Percentiles rank a stretch among this genome's conserved stretches.
Evolutionary conservation across 306 rosid genomes (phyloP).

Genomic region (Lithocarpus polystachyus): DNA sequence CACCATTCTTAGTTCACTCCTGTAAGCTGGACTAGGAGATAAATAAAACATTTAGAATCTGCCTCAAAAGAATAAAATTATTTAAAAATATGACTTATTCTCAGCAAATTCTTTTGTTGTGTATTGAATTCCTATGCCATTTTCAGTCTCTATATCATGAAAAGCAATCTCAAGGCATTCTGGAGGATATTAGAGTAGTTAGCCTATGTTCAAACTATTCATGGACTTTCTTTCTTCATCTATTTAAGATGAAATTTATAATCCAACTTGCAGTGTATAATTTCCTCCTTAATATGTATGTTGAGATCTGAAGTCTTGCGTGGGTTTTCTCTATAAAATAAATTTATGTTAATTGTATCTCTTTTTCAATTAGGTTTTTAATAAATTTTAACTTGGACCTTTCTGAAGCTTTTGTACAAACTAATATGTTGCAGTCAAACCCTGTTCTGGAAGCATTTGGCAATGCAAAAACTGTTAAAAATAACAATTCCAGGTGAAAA

Average conservation of each 20-base stretch:
- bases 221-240: background rate
- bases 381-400: conserved; percentile 9
- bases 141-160: background rate
- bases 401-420: conserved; percentile 14
- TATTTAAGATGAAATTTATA: background rate
- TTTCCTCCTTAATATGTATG: background rate
- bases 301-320: background rate
- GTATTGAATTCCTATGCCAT: background rate
- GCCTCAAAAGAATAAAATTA: background rate
- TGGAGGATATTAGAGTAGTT: background rate
- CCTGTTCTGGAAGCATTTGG: conserved; percentile 99
- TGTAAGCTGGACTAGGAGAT: background rate
- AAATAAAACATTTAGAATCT: background rate
- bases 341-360: conserved; percentile 5
- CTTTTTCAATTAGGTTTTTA: conserved; percentile 6
- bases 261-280: background rate
- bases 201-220: background rate
- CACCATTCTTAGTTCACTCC: background rate
- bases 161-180: background rate
- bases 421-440: conserved; percentile 65
- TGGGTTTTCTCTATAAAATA: background rate
- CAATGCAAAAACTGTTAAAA: conserved; percentile 84
- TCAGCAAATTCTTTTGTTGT: background rate
- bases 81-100: background rate
- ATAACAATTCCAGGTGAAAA: conserved; percentile 88